phyloP scores from a whole-genome alignment of 1,139 yeast species.

The Debaryomyces fabryi region DNA sequence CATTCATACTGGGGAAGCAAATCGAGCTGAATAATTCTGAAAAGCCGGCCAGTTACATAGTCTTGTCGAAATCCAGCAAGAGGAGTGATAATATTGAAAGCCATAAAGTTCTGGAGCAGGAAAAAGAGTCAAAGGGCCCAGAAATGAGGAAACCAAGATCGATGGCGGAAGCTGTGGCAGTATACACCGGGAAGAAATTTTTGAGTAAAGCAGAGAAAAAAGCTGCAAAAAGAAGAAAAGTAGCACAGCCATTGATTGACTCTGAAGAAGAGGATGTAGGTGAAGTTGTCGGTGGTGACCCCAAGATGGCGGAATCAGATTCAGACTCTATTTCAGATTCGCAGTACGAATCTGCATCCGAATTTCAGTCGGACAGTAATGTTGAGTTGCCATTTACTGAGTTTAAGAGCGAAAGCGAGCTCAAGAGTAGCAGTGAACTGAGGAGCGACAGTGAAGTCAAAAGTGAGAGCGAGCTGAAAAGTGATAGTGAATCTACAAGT shows the following conservation, averaged over 20 bases:
- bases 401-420: conserved; percentile 10
- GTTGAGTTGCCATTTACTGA: conserved; percentile 13
- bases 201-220: conserved; percentile 42
- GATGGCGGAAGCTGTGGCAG: conserved; percentile 65
- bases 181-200: conserved; percentile 57
- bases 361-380: conserved; percentile 19
- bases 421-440: conserved; percentile 1
- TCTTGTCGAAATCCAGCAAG: conserved; percentile 30
- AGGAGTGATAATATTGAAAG: background rate
- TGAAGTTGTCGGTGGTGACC: conserved; percentile 18
- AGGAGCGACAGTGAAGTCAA: background rate
- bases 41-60: conserved; percentile 44
- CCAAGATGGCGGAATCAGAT: conserved; percentile 20
- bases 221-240: conserved; percentile 28
- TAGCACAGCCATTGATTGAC: conserved; percentile 19
- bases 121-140: conserved; percentile 9
- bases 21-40: conserved; percentile 34
- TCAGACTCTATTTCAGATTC: conserved; percentile 16
- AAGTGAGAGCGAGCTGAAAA: conserved; percentile 14
- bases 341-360: conserved; percentile 36
- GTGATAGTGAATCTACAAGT: conserved; percentile 8
- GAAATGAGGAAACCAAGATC: conserved; percentile 43
- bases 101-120: conserved; percentile 6
- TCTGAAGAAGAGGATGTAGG: conserved; percentile 28
- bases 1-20: conserved; percentile 56